Conservation (phyloP, 2,329 filamentous ascomycete genomes). For the Emmonsiellopsis sp. region DNA sequence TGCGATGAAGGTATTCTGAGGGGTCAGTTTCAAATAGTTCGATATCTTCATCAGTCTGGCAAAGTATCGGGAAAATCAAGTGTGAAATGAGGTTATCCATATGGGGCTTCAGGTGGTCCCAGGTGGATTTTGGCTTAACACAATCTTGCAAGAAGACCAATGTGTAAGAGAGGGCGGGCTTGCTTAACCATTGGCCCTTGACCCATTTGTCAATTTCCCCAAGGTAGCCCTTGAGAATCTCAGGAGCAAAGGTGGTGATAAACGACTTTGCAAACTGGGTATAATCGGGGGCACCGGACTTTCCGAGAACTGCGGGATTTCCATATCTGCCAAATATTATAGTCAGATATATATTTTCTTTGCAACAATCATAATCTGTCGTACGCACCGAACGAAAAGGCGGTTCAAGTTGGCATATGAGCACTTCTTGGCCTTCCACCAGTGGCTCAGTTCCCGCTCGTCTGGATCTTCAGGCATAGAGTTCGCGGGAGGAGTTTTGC, state of each 20-base stretch:
- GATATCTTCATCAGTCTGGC: conserved; percentile 82
- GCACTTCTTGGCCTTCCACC: conserved; percentile 99
- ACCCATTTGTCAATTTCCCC: conserved; percentile 97
- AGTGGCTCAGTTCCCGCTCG: conserved; percentile 88
- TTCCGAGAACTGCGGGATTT: conserved; percentile 67
- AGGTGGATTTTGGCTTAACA: conserved; percentile 94
- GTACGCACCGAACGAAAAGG: conserved; percentile 72
- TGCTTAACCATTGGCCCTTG: conserved; percentile 90
- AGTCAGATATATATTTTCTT: neutral
- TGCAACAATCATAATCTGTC: neutral
- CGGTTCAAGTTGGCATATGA: conserved; percentile 96
- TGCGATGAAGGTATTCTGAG: conserved; percentile 92
- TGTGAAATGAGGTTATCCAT: conserved; percentile 89
- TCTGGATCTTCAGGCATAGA: conserved; percentile 71
- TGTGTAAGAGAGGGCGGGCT: conserved; percentile 85
- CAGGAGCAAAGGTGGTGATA: conserved; percentile 81
- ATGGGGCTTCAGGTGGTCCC: conserved; percentile 86
- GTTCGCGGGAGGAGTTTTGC: conserved; percentile 69
- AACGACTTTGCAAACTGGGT: conserved; percentile 82
- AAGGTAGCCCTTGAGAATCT: conserved; percentile 92
- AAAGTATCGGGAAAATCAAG: conserved; percentile 90
- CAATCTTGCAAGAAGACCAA: conserved; percentile 95
- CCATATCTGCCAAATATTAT: conserved; percentile 58
- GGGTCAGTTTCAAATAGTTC: conserved; percentile 92
- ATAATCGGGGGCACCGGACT: conserved; percentile 66